Evolutionary conservation across 2,329 filamentous ascomycete species (phyloP).

Genomic region (Aureobasidium subglaciale): DNA sequence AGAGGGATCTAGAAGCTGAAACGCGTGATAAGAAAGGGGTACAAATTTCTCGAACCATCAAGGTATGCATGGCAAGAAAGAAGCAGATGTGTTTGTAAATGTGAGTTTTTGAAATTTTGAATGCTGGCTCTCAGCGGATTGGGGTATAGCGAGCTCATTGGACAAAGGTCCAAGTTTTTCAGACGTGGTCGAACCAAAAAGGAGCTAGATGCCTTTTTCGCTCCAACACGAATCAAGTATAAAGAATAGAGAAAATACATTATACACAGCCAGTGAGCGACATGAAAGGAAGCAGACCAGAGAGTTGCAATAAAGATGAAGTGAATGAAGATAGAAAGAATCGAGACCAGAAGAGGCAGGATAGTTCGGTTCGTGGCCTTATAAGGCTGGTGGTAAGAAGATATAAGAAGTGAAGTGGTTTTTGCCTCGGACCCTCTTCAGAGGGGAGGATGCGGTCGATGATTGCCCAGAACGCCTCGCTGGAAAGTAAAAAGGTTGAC

Average conservation of each 20-base stretch:
- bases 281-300: neutral
- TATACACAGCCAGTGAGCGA: constrained; percentile 1
- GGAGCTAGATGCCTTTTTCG: neutral
- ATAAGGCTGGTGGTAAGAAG: neutral
- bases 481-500: neutral
- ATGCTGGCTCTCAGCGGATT: too few relatives aligned
- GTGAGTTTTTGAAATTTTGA: too few relatives aligned
- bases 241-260: neutral
- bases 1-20: too few relatives aligned
- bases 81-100: too few relatives aligned
- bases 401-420: neutral
- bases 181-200: too few relatives aligned
- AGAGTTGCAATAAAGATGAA: neutral
- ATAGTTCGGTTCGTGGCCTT: neutral
- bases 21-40: too few relatives aligned
- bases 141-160: too few relatives aligned
- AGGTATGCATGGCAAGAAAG: too few relatives aligned
- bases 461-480: constrained; percentile 1
- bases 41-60: too few relatives aligned
- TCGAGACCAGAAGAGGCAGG: neutral
- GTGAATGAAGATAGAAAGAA: neutral
- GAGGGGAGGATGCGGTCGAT: neutral
- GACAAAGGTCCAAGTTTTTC: too few relatives aligned
- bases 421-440: constrained; percentile 2
- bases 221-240: neutral